Evolutionary conservation across 2,329 filamentous ascomycete species (phyloP), one percentile per base, ranked within the genome.

Genomic region (Phaeosphaeriaceae sp.): DNA sequence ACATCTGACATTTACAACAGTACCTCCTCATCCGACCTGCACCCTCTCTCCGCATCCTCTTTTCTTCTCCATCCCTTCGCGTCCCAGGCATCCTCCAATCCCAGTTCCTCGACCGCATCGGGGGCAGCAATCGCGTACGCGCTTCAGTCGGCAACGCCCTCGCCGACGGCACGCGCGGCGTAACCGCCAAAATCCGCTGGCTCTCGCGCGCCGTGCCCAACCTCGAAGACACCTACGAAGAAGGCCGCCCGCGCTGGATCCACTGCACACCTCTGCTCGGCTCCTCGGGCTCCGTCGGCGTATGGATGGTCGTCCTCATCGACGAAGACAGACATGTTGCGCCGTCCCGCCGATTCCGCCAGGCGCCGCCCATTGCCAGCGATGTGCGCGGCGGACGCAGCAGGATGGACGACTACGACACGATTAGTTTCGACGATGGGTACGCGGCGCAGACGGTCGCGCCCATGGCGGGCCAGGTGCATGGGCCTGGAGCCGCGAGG

Each of bases 241-340:
- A 86, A 51, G 90, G 89, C 0, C 83, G 89, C 19, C 83, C 85
- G 49, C 84, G 89, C 45, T 93, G 90, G 90, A 89, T 93, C 42
- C 90, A 93, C 73, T 91, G 89, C 70, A 93, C 90, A 21, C 90
- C 91, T 2, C 78, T 93, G 3, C 76, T 91, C 3, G 89, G 89
- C 2, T 83, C 83, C 44, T 88, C 88, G 61, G 88, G 88, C 1
- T 80, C 85, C 3, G 86, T 93, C 0, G 91, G 91, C 17, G 89
- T 92, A 0, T 93, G 90, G 90, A 91, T 93, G 88, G 82, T 92
- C 6, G 84, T 92, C 0, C 82, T 93, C 15, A 86, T 91, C 3
- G 89, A 92, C 61, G 88, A 76, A 53, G 73, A 76, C n/a, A 74
- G 74, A 20, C 52, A 63, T 15, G 15, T 51, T 1, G 53, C 56